phyloP scores from a whole-genome alignment of 352 stramenopile species.

The Phytophthora palmivora region DNA sequence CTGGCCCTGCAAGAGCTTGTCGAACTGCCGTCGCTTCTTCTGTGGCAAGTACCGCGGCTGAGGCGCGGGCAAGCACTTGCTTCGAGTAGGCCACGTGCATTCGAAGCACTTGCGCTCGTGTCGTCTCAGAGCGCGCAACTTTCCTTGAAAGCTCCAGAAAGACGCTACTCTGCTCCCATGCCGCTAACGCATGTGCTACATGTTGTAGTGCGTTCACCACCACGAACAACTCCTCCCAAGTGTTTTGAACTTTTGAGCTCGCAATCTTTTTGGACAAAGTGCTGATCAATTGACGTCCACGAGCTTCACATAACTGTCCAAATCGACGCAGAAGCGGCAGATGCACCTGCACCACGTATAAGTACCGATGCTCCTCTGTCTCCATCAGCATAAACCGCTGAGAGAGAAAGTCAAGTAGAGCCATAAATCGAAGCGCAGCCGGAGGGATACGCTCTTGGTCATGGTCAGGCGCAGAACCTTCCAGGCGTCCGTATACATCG shows the following conservation, averaged over 20 bases:
- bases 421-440: slow-evolving; percentile 45
- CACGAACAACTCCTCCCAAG: slow-evolving; percentile 48
- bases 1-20: slow-evolving; percentile 70
- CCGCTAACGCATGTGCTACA: slow-evolving; percentile 43
- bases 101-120: slow-evolving; percentile 58
- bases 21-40: slow-evolving; percentile 78
- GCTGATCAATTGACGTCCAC: slow-evolving; percentile 22
- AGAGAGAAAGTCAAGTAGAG: slow-evolving; percentile 74
- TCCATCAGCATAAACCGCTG: slow-evolving; percentile 69
- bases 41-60: slow-evolving; percentile 59
- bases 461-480: slow-evolving; percentile 1
- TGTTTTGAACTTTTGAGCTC: not conserved
- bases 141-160: slow-evolving; percentile 77
- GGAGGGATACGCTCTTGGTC: slow-evolving; percentile 33
- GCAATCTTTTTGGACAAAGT: slow-evolving; percentile 20
- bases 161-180: slow-evolving; percentile 72
- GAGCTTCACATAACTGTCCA: slow-evolving; percentile 37
- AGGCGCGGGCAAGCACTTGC: slow-evolving; percentile 57
- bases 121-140: slow-evolving; percentile 60
- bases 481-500: not conserved
- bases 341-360: slow-evolving; percentile 82
- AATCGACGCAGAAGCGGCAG: slow-evolving; percentile 55
- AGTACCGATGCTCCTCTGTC: slow-evolving; percentile 70
- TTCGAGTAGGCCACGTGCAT: slow-evolving; percentile 71
- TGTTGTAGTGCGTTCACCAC: slow-evolving; percentile 62